Conservation (phyloP, 2,329 filamentous ascomycete genomes). For the Cladosporium halotolerans region DNA sequence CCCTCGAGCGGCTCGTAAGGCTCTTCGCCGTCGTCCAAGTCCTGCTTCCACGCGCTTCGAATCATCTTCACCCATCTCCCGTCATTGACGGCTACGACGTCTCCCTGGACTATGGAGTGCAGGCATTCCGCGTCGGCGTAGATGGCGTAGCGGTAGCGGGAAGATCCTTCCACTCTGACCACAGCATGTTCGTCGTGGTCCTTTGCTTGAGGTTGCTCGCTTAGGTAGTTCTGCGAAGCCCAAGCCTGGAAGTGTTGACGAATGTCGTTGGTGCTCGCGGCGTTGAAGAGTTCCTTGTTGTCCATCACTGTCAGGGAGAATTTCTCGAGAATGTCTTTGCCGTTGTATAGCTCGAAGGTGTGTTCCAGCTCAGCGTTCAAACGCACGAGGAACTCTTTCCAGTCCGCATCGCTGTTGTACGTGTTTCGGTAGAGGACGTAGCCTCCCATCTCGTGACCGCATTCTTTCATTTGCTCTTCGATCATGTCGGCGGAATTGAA, state of each 20-base stretch:
- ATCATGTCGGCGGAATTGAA: constrained; percentile 12
- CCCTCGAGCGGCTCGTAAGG: constrained; percentile 8
- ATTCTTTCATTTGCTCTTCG: constrained; percentile 6
- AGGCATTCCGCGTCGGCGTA: constrained; percentile 13
- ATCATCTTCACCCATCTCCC: not conserved
- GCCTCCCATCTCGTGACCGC: constrained; percentile 15
- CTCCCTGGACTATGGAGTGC: constrained; percentile 7
- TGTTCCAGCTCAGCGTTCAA: constrained; percentile 6
- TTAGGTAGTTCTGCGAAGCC: not conserved
- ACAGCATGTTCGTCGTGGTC: not conserved
- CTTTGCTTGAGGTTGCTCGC: constrained; percentile 3
- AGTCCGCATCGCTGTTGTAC: constrained; percentile 15
- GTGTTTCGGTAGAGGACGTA: constrained; percentile 18
- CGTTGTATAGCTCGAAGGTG: constrained; percentile 8
- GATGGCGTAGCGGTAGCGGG: constrained; percentile 12
- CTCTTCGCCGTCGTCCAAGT: not conserved
- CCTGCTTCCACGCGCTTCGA: not conserved
- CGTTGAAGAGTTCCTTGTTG: constrained; percentile 13
- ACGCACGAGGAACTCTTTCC: constrained; percentile 13
- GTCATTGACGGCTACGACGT: not conserved
- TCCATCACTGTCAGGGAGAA: constrained; percentile 15
- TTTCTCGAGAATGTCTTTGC: constrained; percentile 9
- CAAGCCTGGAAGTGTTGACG: constrained; percentile 13
- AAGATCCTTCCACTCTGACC: constrained; percentile 4
- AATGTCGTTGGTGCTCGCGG: constrained; percentile 3